A percentile compares a stretch with the other conserved stretches of the same genome.
Conservation (phyloP, 169 alveolate species). For the Plasmodium falciparum region DNA sequence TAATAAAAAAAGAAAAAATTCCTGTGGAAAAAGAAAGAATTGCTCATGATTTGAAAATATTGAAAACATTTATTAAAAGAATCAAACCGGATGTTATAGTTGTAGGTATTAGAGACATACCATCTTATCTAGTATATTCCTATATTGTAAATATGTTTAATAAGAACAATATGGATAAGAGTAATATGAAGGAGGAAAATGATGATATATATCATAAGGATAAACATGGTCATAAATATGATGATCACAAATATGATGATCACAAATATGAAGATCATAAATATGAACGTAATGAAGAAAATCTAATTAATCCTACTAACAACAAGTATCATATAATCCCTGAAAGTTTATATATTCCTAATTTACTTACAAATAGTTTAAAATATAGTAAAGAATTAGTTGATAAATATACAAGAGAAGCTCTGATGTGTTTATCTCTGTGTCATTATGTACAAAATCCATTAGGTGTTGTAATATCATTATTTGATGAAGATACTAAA, state of each 20-base stretch:
- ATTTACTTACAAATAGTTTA: constrained; percentile 43
- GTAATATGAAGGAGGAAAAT: neutral
- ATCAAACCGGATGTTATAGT: constrained; percentile 46
- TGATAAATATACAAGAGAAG: constrained; percentile 58
- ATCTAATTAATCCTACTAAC: neutral
- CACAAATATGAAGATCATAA: neutral
- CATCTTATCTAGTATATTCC: constrained; percentile 32
- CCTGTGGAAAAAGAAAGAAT: constrained; percentile 61
- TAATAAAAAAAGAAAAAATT: constrained; percentile 39
- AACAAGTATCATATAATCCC: constrained; percentile 15
- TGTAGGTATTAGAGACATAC: constrained; percentile 60
- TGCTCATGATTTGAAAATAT: constrained; percentile 29
- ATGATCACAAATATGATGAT: neutral
- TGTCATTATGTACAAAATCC: constrained; percentile 83
- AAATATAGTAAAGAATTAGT: constrained; percentile 44
- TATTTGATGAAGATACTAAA: constrained; percentile 82
- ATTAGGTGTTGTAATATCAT: constrained; percentile 78
- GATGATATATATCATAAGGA: neutral
- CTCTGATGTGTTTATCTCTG: constrained; percentile 68
- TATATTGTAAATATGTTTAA: constrained; percentile 17
- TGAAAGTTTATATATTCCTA: constrained; percentile 57
- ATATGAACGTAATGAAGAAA: neutral
- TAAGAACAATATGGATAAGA: neutral
- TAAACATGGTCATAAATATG: neutral
- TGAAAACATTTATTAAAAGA: constrained; percentile 15